phyloP scores from a whole-genome alignment of 2,329 filamentous ascomycete genomes.

The Fusarium sp. region DNA sequence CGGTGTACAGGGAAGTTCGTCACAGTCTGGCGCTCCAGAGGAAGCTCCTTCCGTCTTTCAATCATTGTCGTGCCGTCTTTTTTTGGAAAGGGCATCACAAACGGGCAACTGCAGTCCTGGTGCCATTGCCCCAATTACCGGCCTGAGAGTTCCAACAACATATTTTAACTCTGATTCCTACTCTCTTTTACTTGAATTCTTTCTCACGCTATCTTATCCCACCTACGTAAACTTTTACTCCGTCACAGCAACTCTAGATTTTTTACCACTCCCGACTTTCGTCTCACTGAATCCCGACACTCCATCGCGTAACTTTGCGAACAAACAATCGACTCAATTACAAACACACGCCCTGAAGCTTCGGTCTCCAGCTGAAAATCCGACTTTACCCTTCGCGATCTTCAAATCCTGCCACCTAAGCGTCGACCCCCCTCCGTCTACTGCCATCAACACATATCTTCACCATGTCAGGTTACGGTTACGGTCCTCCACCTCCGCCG shows the following conservation, averaged over 20 bases:
- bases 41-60: conserved; percentile 21
- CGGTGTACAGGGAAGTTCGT: conserved; percentile 30
- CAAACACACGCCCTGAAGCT: neutral
- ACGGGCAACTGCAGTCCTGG: conserved; percentile 1
- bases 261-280: neutral
- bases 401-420: neutral
- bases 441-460: neutral
- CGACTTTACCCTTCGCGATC: neutral
- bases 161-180: neutral
- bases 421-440: neutral
- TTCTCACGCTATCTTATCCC: neutral
- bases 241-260: neutral
- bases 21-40: conserved; percentile 6
- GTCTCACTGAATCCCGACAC: neutral
- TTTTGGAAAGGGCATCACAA: conserved; percentile 10
- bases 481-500: conserved; percentile 63
- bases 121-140: neutral
- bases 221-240: neutral
- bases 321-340: neutral
- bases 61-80: conserved; percentile 27
- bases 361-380: no score
- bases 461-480: conserved; percentile 61
- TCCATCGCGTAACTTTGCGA: neutral
- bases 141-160: neutral
- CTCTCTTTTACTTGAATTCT: neutral